phyloP scores from a whole-genome alignment of 2,329 filamentous ascomycete species.

The Sphaerostilbella broomeana region DNA sequence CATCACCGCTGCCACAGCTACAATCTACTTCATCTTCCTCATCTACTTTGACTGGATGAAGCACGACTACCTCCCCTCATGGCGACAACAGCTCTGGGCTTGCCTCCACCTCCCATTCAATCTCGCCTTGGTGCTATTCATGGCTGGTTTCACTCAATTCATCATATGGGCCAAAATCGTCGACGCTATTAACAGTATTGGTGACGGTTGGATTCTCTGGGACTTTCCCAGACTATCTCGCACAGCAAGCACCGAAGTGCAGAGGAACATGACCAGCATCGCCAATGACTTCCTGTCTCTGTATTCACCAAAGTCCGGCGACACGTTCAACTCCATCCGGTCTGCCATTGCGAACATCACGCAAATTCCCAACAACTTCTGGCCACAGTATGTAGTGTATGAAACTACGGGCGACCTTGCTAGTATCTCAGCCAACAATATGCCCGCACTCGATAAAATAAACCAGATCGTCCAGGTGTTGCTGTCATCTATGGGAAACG shows the following conservation, averaged over 20 bases:
- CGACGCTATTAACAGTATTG: constrained; percentile 22
- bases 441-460: constrained; percentile 9
- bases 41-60: constrained; percentile 58
- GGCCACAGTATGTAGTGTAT: constrained; percentile 17
- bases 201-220: constrained; percentile 11
- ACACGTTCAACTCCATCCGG: constrained; percentile 17
- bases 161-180: constrained; percentile 38
- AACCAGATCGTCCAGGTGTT: constrained; percentile 11
- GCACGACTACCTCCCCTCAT: constrained; percentile 49
- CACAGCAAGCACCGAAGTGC: constrained; percentile 18
- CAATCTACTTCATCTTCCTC: constrained; percentile 41
- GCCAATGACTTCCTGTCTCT: constrained; percentile 20
- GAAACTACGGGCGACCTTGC: constrained; percentile 9
- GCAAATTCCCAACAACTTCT: constrained; percentile 22
- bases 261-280: constrained; percentile 14
- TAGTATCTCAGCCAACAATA: not conserved
- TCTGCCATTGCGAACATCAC: constrained; percentile 24
- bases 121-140: constrained; percentile 54
- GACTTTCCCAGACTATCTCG: constrained; percentile 12
- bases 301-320: constrained; percentile 22
- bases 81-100: constrained; percentile 55
- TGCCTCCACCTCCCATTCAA: constrained; percentile 57
- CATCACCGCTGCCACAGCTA: constrained; percentile 31
- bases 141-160: constrained; percentile 56
- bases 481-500: constrained; percentile 22